Conservation (phyloP, 163 green algal genomes). For the Scenedesmus sp. region DNA sequence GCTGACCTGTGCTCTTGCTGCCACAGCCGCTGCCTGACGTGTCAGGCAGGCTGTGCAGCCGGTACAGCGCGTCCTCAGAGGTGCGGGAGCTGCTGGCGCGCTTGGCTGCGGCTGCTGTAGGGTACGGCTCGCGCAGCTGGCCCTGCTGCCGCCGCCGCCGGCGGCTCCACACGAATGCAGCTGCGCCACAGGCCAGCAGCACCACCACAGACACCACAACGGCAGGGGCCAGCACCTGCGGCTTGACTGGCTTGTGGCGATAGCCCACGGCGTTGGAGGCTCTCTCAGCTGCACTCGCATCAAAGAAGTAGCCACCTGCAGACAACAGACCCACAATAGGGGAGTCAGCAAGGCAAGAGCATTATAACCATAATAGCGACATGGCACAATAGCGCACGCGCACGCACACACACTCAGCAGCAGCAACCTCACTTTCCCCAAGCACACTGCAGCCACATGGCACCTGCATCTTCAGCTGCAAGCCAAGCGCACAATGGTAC, state of each 20-base stretch:
- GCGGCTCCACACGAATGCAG: not conserved
- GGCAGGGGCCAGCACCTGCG: not conserved
- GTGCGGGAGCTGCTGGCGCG: not conserved
- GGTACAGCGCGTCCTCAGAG: not conserved
- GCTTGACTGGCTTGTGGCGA: not conserved
- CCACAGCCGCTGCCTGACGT: not conserved
- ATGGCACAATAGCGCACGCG: too few species aligned
- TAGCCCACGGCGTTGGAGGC: not conserved
- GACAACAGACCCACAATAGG: not conserved
- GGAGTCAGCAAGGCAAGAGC: not conserved
- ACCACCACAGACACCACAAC: not conserved
- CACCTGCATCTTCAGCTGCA: too few species aligned
- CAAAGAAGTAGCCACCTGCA: not conserved
- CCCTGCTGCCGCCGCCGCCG: not conserved
- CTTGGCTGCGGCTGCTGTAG: not conserved
- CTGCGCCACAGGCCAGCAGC: not conserved
- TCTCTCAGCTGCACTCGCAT: not conserved
- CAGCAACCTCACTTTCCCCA: too few species aligned
- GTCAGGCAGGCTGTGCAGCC: not conserved
- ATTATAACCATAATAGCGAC: too few species aligned
- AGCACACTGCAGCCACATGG: too few species aligned
- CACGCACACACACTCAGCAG: too few species aligned
- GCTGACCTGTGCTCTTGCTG: not conserved
- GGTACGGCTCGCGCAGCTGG: not conserved
- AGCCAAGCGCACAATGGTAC: too few species aligned